phyloP scores from a whole-genome alignment of 106 monocot genomes.

The Dioscorea dumetorum region DNA sequence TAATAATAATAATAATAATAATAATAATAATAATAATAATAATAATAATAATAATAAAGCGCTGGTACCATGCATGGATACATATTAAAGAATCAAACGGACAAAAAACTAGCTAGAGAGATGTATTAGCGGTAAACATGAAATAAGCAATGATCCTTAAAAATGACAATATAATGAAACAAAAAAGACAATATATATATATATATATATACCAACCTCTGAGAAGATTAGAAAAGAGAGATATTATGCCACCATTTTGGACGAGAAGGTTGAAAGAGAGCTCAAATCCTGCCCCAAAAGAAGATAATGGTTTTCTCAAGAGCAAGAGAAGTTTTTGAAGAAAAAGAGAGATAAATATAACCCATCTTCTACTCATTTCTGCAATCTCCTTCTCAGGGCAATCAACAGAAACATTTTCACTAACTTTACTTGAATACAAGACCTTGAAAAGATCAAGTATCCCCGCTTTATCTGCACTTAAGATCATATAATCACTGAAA shows the following conservation, averaged over 20 bases:
- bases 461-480: constrained; percentile 23
- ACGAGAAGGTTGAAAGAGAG: constrained; percentile 21
- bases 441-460: constrained; percentile 20
- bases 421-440: constrained; percentile 12
- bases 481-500: constrained; percentile 16
- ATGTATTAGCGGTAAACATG: neutral
- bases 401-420: constrained; percentile 13
- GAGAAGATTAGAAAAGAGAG: constrained; percentile 10
- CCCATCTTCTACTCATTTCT: constrained; percentile 24
- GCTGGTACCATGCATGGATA: neutral
- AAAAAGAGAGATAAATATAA: constrained; percentile 27
- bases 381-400: constrained; percentile 26
- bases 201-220: constrained; percentile 17
- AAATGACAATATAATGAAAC: no score
- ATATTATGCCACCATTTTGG: constrained; percentile 12
- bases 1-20: no score
- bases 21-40: no score
- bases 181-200: no score
- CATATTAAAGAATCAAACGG: neutral
- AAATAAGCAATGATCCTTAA: no score
- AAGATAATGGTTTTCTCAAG: constrained; percentile 21
- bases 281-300: constrained; percentile 10
- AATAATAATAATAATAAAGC: no score
- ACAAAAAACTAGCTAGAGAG: neutral
- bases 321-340: constrained; percentile 23